phyloP scores from a whole-genome alignment of 1,284 basidiomycete genomes.

The Phaffia rhodozyma region DNA sequence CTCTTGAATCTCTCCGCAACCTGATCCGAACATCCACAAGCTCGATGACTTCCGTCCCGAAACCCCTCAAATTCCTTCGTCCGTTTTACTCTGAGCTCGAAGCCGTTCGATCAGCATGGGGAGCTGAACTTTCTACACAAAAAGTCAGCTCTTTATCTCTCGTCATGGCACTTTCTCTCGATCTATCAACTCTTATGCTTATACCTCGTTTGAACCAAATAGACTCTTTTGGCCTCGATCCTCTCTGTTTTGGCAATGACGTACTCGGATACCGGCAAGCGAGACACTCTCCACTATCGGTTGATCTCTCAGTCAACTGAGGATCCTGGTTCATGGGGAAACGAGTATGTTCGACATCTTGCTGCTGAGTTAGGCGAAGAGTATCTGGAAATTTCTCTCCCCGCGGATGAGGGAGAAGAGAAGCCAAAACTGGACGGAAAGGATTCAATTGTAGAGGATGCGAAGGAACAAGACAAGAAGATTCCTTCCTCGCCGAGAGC shows the following conservation, averaged over 20 bases:
- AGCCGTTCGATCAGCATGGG: conserved; percentile 66
- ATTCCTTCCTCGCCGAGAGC: not conserved
- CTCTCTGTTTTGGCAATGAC: conserved; percentile 99
- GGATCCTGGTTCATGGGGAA: conserved; percentile 92
- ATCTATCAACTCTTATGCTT: not conserved
- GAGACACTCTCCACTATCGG: conserved; percentile 87
- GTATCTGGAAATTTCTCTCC: conserved; percentile 47
- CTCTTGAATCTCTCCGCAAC: conserved; percentile 85
- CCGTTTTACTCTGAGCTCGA: conserved; percentile 88
- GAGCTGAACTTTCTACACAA: conserved; percentile 49
- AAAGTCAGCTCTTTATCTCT: conserved; percentile 44
- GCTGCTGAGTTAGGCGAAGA: conserved; percentile 95
- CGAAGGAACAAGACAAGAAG: not conserved
- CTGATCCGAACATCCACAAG: conserved; percentile 94
- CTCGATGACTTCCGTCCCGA: conserved; percentile 99
- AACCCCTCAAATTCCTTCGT: conserved; percentile 95
- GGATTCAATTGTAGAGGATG: conserved; percentile 39
- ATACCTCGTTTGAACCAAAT: not conserved
- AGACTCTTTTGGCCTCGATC: conserved; percentile 96
- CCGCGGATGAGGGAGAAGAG: conserved; percentile 19
- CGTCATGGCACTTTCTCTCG: not conserved
- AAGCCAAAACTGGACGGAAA: conserved; percentile 20
- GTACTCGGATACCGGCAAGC: conserved; percentile 89
- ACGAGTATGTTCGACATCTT: conserved; percentile 96
- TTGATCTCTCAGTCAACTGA: conserved; percentile 69